A percentile compares a stretch with the other conserved stretches of the same genome.
These are phyloP conservation scores for Eutrema yunnanense DNA, from an alignment of 345 rosid species.

Conservation along the genomic window DNA sequence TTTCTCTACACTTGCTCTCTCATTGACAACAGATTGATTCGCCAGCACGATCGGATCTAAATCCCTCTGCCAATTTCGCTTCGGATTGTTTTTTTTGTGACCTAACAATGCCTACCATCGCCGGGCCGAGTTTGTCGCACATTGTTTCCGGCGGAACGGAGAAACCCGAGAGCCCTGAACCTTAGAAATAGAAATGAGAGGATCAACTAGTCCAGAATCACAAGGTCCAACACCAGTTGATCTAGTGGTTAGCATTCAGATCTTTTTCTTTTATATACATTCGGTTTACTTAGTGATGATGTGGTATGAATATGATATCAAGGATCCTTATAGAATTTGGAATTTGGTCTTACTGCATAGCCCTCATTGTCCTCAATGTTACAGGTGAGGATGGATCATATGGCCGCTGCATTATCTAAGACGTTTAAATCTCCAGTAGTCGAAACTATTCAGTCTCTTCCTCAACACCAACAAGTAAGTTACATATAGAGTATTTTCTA, in stretches of 20 bases:
- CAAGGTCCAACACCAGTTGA: conserved; percentile 22
- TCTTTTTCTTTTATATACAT: neutral
- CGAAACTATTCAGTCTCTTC: conserved; percentile 82
- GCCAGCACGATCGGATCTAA: neutral
- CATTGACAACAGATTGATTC: no score
- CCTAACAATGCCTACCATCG: neutral
- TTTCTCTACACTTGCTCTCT: neutral
- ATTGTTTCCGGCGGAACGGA: no score
- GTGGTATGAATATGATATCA: neutral
- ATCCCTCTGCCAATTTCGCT: neutral
- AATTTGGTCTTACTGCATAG: neutral
- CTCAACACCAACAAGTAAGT: conserved; percentile 90
- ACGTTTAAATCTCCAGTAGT: conserved; percentile 67
- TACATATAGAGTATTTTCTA: neutral
- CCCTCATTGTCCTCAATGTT: neutral
- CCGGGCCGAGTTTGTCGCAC: no score
- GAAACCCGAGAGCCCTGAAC: neutral
- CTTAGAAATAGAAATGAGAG: conserved; percentile 55
- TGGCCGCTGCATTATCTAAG: conserved; percentile 76
- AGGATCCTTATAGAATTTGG: neutral
- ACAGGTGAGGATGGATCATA: conserved; percentile 78
- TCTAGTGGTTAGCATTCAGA: conserved; percentile 30
- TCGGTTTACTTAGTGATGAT: neutral
- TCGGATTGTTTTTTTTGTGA: neutral
- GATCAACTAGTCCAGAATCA: conserved; percentile 16